Evolutionary conservation across 495 filamentous ascomycete genomes (phyloP).

Genomic region (Hyaloscypha hepaticicola): DNA sequence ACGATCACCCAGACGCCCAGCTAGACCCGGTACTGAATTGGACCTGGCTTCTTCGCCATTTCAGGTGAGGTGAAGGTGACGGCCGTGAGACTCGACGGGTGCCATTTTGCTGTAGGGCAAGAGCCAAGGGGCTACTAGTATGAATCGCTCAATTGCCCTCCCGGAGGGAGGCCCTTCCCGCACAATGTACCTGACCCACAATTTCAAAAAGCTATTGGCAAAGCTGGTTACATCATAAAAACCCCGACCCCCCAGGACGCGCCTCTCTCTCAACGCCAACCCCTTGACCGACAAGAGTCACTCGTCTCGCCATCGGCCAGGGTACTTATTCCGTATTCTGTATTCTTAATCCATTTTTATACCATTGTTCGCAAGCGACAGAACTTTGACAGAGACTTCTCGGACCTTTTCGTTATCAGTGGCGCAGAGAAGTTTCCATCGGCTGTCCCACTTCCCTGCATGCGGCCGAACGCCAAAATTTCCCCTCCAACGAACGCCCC

Average conservation of each 20-base stretch:
- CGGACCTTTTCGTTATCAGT: slow-evolving; percentile 24
- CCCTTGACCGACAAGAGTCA: background rate
- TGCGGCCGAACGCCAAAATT: slow-evolving; percentile 3
- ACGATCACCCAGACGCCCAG: background rate
- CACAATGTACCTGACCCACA: background rate
- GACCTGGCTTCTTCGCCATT: background rate
- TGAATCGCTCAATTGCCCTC: background rate
- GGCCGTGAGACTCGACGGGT: background rate
- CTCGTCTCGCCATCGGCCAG: background rate
- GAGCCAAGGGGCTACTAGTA: background rate
- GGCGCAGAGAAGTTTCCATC: slow-evolving; percentile 18
- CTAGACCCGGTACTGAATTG: background rate
- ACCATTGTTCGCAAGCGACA: background rate
- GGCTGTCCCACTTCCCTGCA: slow-evolving; percentile 2
- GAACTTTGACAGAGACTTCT: slow-evolving; percentile 11
- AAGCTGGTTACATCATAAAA: background rate
- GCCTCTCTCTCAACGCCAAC: background rate
- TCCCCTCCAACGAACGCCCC: slow-evolving; percentile 8
- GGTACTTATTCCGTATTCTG: background rate
- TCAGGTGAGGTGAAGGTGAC: background rate
- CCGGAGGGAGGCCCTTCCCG: slow-evolving; percentile 6
- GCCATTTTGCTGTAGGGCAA: background rate
- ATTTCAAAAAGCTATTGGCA: background rate
- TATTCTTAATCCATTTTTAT: background rate
- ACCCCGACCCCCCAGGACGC: background rate